Percentiles rank a stretch among this genome's conserved stretches.
Evolutionary conservation across 495 filamentous ascomycete species (phyloP).

Genomic region (Parathielavia hyrcaniae): DNA sequence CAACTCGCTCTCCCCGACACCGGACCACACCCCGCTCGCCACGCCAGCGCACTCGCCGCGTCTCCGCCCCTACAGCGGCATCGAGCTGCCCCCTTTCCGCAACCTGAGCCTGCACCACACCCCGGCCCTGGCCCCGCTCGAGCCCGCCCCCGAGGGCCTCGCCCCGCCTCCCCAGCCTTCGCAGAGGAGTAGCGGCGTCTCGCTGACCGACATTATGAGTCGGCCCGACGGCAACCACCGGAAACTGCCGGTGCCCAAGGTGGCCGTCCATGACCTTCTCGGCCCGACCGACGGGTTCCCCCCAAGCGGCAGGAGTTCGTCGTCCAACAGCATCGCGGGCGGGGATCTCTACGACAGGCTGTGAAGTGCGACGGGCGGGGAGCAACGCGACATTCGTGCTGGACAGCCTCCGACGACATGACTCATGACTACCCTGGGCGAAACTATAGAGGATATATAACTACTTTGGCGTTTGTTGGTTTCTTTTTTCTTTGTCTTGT

Average conservation of each 20-base stretch:
- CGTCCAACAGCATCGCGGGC: slow-evolving; percentile 43
- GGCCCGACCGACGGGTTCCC: slow-evolving; percentile 57
- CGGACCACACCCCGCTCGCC: slow-evolving; percentile 91
- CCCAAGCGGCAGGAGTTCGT: slow-evolving; percentile 44
- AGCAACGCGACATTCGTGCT: neutral
- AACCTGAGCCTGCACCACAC: slow-evolving; percentile 78
- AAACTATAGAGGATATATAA: slow-evolving; percentile 26
- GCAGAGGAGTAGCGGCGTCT: slow-evolving; percentile 56
- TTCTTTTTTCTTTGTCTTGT: slow-evolving; percentile 13
- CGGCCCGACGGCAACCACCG: slow-evolving; percentile 78
- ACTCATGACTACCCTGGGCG: slow-evolving; percentile 25
- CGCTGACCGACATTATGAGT: slow-evolving; percentile 88
- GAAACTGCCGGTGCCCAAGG: slow-evolving; percentile 89
- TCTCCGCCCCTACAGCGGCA: slow-evolving; percentile 63
- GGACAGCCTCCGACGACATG: slow-evolving; percentile 24
- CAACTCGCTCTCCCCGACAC: slow-evolving; percentile 91
- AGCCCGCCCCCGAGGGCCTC: slow-evolving; percentile 58
- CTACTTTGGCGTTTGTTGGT: slow-evolving; percentile 20
- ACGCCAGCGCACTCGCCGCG: slow-evolving; percentile 95
- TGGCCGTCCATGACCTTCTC: slow-evolving; percentile 82
- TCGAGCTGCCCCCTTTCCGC: slow-evolving; percentile 79
- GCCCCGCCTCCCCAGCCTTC: slow-evolving; percentile 34
- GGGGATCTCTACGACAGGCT: slow-evolving; percentile 39
- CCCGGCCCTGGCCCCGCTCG: slow-evolving; percentile 89
- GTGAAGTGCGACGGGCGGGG: slow-evolving; percentile 15